Conservation (phyloP, 345 rosid genomes). For the Linum tenue region DNA sequence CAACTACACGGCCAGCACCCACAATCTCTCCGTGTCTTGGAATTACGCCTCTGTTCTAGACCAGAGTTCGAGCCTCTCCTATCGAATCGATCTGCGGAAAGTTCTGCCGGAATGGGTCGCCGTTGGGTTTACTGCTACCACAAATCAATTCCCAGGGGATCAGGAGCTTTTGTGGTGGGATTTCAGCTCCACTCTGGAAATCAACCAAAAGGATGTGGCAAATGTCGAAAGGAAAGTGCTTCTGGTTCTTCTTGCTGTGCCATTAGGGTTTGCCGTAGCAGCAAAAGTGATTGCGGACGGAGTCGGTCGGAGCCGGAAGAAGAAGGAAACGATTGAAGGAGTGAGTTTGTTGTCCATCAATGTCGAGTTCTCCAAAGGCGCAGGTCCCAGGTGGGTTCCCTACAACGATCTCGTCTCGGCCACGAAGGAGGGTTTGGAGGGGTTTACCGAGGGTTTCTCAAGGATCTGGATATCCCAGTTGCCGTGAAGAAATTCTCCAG, state of each 20-base stretch:
- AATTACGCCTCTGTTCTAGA: conserved; percentile 15
- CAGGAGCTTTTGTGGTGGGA: conserved; percentile 35
- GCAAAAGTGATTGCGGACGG: too few species aligned
- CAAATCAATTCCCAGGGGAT: conserved; percentile 5
- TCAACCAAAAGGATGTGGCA: background rate
- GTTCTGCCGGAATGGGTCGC: conserved; percentile 35
- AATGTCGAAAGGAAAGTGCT: too few species aligned
- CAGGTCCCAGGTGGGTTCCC: conserved; percentile 33
- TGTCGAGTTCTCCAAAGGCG: conserved; percentile 32
- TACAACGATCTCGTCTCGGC: conserved; percentile 25
- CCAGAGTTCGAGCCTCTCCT: conserved; percentile 22
- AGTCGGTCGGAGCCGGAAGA: background rate
- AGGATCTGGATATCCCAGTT: conserved; percentile 17
- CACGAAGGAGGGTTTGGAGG: conserved; percentile 40
- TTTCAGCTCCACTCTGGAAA: conserved; percentile 28
- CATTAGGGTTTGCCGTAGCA: too few species aligned
- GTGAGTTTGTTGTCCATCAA: conserved; percentile 18
- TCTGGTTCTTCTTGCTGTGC: too few species aligned
- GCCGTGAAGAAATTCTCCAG: conserved; percentile 36
- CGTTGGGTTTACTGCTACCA: conserved; percentile 41
- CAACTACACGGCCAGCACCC: conserved; percentile 24
- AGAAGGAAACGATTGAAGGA: background rate
- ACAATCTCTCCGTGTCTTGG: conserved; percentile 44
- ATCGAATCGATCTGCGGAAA: conserved; percentile 31
- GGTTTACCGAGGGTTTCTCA: conserved; percentile 27